Base-by-base conservation (phyloP, 768 basidiomycete genomes). In the Boletus reticulatus region DNA sequence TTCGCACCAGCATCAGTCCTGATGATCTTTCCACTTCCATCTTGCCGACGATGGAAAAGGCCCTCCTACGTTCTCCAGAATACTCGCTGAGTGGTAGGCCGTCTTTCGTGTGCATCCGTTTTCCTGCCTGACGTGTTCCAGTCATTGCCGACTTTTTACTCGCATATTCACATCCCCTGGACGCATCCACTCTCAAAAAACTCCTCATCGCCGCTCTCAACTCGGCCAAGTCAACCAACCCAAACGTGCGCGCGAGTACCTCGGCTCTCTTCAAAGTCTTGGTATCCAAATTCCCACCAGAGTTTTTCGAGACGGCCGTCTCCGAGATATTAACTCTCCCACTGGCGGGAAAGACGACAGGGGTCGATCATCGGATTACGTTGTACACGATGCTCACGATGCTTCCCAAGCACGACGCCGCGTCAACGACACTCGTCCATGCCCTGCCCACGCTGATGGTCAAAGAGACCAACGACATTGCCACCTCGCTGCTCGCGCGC, bases 61-160 rank as follows among this genome's bases (percentile, higher is more conserved):
- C 89, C 2, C 67, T 96, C 9, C 72, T 92, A 11, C 84, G 92
- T 27, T 88, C 89, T 2, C 93, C 95, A 0, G 94, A 96, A 69
- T 76, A 82, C 41, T 83, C 88, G 0, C 77, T 96, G 4, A 74
- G 75, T 36, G 76, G 91, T 91, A 56, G 48, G 81, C 65, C 41
- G 43, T 52, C 38, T 47, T 20, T 6, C 16, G 11, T 20, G 0
- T 39, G 4, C 43, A 39, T 20, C 32, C 12, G 24, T 29, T 34
- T 12, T 1, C 29, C 6, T 24, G 20, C 10, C 47, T 50, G 34
- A 60, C 62, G 16, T 57, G 54, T 27, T 42, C 52, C 29, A 87
- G 84, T 84, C 7, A 76, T 85, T 31, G 67, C 79, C 27, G 76
- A 84, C 37, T 84, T 92, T 71, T 76, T 92, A 61, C 57, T 66